Evolutionary conservation across 257 asterid species (phyloP).

Genomic region (Penstemon barbatus): DNA sequence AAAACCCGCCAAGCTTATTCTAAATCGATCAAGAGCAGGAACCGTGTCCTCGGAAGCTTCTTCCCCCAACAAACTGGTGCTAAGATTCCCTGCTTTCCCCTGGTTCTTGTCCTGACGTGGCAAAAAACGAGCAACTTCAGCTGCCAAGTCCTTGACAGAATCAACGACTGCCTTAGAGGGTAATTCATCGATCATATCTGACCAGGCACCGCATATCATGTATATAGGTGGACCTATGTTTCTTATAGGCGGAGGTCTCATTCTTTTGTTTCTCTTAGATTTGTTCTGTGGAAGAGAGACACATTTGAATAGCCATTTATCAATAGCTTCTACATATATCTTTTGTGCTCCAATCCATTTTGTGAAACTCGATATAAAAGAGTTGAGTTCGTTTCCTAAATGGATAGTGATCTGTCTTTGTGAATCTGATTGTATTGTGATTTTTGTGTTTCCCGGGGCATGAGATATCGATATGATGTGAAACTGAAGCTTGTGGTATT

Average conservation of each 20-base stretch:
- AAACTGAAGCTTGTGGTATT: conserved; percentile 82
- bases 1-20: conserved; percentile 59
- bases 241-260: conserved; percentile 50
- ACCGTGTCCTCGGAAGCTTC: conserved; percentile 46
- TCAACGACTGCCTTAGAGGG: conserved; percentile 69
- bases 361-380: conserved; percentile 61
- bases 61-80: conserved; percentile 32
- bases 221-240: conserved; percentile 90
- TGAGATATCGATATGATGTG: conserved; percentile 68
- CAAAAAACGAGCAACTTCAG: conserved; percentile 65
- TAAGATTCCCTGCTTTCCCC: conserved; percentile 39
- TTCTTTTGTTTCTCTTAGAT: conserved; percentile 63
- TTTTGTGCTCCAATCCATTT: conserved; percentile 84
- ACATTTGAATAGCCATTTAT: conserved; percentile 85
- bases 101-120: conserved; percentile 84
- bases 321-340: conserved; percentile 66
- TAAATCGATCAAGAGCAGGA: conserved; percentile 61
- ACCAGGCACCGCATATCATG: conserved; percentile 75
- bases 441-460: conserved; percentile 51
- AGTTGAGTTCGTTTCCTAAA: conserved; percentile 56
- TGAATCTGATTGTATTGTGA: conserved; percentile 57
- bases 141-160: conserved; percentile 64
- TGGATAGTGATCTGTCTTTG: conserved; percentile 54
- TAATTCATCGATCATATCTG: conserved; percentile 53
- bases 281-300: conserved; percentile 53